Conservation (phyloP, 2,329 filamentous ascomycete genomes). For the Mycosphaerella arachidis region DNA sequence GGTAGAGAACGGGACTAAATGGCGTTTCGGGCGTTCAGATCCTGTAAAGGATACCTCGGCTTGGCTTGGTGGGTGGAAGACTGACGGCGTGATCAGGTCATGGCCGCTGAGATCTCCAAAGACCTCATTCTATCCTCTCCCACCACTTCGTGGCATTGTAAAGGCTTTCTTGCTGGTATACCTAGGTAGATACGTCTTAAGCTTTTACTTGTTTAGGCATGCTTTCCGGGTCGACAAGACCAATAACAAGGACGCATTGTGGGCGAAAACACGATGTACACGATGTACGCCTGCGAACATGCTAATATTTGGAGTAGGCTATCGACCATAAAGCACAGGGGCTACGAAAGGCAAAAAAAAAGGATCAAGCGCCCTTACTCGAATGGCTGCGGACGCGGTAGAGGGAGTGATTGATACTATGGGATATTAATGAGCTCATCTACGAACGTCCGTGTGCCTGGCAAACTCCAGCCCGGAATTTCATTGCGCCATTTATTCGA, state of each 20-base stretch:
- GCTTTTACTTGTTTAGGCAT: not conserved
- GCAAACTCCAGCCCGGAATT: too few species aligned
- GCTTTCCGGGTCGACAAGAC: too few species aligned
- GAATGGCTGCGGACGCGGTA: too few species aligned
- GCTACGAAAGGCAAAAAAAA: too few species aligned
- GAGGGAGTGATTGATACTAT: too few species aligned
- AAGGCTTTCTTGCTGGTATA: not conserved
- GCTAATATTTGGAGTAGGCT: too few species aligned
- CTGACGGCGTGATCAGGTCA: not conserved
- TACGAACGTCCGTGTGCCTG: too few species aligned
- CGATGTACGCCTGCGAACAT: not conserved
- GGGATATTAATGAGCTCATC: too few species aligned
- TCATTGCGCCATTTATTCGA: too few species aligned
- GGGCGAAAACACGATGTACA: not conserved
- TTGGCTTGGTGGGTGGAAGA: not conserved
- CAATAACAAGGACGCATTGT: too few species aligned
- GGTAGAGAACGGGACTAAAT: not conserved
- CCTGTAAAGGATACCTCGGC: not conserved
- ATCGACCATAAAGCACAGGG: too few species aligned
- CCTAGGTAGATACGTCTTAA: slow-evolving; percentile 1
- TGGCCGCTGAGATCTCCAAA: not conserved
- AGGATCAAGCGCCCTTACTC: too few species aligned
- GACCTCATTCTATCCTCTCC: not conserved
- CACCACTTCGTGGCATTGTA: not conserved
- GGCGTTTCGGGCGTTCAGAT: not conserved